A percentile compares a stretch with the other conserved stretches of the same genome.
phyloP scores from a whole-genome alignment of 208 protist species.

The Trypanosoma conorhini region DNA sequence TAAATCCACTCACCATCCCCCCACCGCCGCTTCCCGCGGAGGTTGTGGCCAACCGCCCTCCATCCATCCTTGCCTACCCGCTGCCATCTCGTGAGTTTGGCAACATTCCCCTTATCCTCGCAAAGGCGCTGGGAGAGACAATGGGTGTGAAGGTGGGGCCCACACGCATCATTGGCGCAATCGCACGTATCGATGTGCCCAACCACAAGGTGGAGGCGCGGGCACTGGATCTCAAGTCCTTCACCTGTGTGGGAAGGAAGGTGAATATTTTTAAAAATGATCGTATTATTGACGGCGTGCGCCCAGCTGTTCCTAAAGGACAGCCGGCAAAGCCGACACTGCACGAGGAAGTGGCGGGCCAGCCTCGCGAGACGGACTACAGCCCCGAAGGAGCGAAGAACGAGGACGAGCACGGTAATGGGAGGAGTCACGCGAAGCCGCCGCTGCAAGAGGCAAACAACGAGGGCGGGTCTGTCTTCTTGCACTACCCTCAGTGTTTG shows the following conservation, averaged over 20 bases:
- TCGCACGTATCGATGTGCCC: conserved; percentile 82
- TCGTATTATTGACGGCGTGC: conserved; percentile 75
- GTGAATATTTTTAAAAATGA: conserved; percentile 90
- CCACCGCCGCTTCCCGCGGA: conserved; percentile 80
- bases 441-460: not conserved
- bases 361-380: conserved; percentile 6
- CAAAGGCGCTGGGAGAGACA: conserved; percentile 77
- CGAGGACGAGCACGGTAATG: not conserved
- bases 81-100: conserved; percentile 56
- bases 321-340: not conserved
- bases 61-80: conserved; percentile 86
- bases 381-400: not conserved
- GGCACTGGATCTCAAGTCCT: conserved; percentile 72
- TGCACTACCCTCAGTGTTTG: not conserved
- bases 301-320: not conserved
- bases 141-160: conserved; percentile 85
- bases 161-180: conserved; percentile 73
- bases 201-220: conserved; percentile 84
- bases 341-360: conserved; percentile 8
- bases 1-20: conserved; percentile 55
- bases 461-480: not conserved
- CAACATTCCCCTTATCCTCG: conserved; percentile 75
- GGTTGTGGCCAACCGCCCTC: conserved; percentile 56
- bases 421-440: not conserved
- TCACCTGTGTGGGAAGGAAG: conserved; percentile 74